Percentiles rank a stretch among this genome's conserved stretches.
phyloP scores from a whole-genome alignment of 306 rosid genomes.

The Cyclanthera cordifolia region DNA sequence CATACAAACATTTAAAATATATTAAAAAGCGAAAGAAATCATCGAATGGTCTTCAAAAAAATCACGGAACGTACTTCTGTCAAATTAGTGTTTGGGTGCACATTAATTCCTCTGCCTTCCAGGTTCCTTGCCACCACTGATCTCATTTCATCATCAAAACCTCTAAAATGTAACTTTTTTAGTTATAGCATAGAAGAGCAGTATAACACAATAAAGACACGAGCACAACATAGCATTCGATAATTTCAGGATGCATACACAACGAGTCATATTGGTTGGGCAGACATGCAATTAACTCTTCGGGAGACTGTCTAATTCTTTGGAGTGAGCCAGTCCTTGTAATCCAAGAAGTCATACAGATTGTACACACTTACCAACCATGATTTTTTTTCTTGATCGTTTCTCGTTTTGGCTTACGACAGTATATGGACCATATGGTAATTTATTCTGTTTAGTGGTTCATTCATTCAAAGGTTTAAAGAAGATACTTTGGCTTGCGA shows the following conservation, averaged over 20 bases:
- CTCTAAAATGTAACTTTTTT: slow-evolving; percentile 38
- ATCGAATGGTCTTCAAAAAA: no score
- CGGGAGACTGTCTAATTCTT: no score
- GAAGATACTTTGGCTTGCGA: no score
- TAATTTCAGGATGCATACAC: neutral
- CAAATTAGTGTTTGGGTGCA: slow-evolving; percentile 66
- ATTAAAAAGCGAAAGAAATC: neutral
- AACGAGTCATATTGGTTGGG: neutral
- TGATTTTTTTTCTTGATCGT: no score
- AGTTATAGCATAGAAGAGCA: neutral
- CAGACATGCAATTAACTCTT: no score
- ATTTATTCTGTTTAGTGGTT: no score
- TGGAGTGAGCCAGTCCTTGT: no score
- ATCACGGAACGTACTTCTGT: slow-evolving; percentile 39
- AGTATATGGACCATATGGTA: no score
- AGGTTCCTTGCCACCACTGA: slow-evolving; percentile 87
- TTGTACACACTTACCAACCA: no score
- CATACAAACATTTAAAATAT: neutral
- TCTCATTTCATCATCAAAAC: slow-evolving; percentile 98
- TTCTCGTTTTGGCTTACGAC: no score
- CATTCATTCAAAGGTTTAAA: no score
- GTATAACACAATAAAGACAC: neutral
- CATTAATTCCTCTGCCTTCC: slow-evolving; percentile 82
- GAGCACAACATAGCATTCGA: neutral
- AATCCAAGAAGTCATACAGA: no score